These are phyloP conservation scores for Cantharellus cinnabarinus DNA, from an alignment of 768 basidiomycete species.

Conservation along the genomic window DNA sequence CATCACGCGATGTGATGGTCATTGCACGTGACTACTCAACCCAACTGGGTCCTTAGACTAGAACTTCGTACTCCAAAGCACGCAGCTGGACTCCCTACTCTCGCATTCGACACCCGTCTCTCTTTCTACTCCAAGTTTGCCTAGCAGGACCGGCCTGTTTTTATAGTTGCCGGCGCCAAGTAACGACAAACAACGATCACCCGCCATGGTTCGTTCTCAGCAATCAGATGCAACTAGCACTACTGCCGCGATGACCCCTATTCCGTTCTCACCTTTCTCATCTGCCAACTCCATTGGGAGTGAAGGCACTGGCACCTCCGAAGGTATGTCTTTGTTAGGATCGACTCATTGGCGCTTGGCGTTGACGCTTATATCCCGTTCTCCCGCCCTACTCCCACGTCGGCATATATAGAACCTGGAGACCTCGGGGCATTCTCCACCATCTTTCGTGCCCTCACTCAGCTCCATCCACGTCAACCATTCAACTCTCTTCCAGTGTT, in stretches of 20 bases:
- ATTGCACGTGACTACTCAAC: background rate
- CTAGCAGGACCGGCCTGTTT: too few relatives aligned
- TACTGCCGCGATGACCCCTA: conserved; percentile 4
- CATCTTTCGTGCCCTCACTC: conserved; percentile 7
- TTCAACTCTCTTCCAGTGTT: too few relatives aligned
- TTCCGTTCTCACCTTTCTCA: conserved; percentile 8
- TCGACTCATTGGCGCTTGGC: background rate
- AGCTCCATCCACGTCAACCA: conserved; percentile 3
- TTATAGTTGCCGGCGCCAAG: too few relatives aligned
- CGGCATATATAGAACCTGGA: conserved; percentile 3
- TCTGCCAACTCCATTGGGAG: conserved; percentile 6
- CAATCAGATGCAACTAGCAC: background rate
- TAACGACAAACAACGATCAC: too few relatives aligned
- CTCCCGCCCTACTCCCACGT: background rate
- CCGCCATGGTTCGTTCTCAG: too few relatives aligned
- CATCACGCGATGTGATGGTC: background rate
- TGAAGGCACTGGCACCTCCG: conserved; percentile 6
- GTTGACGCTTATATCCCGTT: background rate
- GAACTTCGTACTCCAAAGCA: too few relatives aligned
- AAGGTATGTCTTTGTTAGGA: background rate
- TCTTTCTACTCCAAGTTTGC: too few relatives aligned
- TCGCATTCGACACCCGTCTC: too few relatives aligned
- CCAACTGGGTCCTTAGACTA: too few relatives aligned
- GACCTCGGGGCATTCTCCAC: conserved; percentile 9
- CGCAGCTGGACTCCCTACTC: too few relatives aligned